Base-by-base conservation (phyloP, 495 filamentous ascomycete species). In the Aspergillus bridgeri region DNA sequence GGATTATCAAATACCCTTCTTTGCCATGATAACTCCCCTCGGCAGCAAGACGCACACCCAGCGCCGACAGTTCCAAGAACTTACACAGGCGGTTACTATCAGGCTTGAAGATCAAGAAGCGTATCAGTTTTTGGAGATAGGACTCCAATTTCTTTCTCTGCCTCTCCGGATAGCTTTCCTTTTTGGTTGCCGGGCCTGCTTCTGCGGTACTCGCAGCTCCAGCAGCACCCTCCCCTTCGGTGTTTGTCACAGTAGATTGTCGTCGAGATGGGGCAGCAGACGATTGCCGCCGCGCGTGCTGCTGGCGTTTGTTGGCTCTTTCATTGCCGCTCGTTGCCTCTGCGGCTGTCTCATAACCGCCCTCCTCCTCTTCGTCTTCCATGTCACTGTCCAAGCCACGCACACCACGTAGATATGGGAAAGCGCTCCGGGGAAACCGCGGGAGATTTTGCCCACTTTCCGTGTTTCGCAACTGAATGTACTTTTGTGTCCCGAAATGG, bases 1-100 rank as follows among this genome's bases (percentile, higher is more conserved):
- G 88, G 48, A 98, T 94, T 54, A 95, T 85, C 49, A 98, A 77
- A 63, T 90, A 92, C 9, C 94, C 96, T 75, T 99, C 95, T 70
- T 99, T 99, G 27, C 94, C 94, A 68, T 98, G 95, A 65, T 96
- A 98, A 63, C 91, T 94, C 17, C 90, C 92, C 72, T 99, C 94
- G 6, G 92, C 92, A 45, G 94, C 92, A 50, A 99, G 82, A 29
- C 95, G 83, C n/a, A 99, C 90, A 6, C 95, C 95, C 7, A 99
- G 79, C 3, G 95, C 92, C 56, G 94, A 98, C 5, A 99, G 71
- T 69, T 99, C 94, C 13, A 99, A 76, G 67, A 99, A 99, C 64
- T 92, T 93, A 75, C 94, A 99, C 13, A 99, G 76, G 13, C 94
- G 85, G 65, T 96, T 99, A 71, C 91, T 96, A 65, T 97, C 95